Base-by-base conservation (phyloP, 306 rosid species). In the Medicago truncatula region DNA sequence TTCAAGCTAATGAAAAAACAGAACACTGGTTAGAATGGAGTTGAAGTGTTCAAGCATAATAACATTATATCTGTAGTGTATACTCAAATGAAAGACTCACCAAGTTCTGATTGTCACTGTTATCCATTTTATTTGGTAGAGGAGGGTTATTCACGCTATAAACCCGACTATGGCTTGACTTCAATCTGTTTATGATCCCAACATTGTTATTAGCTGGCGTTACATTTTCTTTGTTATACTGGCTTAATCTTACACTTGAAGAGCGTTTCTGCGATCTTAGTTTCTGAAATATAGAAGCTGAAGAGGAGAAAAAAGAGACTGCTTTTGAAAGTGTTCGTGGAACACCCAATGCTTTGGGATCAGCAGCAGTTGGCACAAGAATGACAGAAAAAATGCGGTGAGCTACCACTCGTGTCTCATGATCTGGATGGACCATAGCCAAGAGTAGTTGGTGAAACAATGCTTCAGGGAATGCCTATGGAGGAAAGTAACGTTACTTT, bases 361-460 rank as follows among this genome's bases (percentile, higher is more conserved):
- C 74, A 15, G 84, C 70, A 81, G 71, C 64, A 71, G 91, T 77
- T 74, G 97, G 99, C 40, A 95, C 97, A 77, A 92, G 93, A 86
- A 89, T 90, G 41, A 90, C 91, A 44, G 98, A 89, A 83, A 92
- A 92, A 52, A 96, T 86, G 36, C 93, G 88, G 76, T 96, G 99
- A 47, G 98, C 96, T 66, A 89, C 90, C 38, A 80, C 89, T 78
- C 93, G 91, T 49, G 90, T 89, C 87, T 92, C 99, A 72, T 90
- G 93, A 84, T 96, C 99, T 56, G 91, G 92, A 78, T 96, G 98
- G 85, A 88, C 90, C 98, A 96, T 96, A 74, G 91, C 93, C 47
- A 70, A 87, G 76, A 90, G 91, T 76, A 96, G 81, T 69, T 96
- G 99, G 84, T 96, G 96, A 86, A 92, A 89, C 88, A 96, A 82